Conservation (phyloP, 2,329 filamentous ascomycete species). For the Alternaria conjuncta region DNA sequence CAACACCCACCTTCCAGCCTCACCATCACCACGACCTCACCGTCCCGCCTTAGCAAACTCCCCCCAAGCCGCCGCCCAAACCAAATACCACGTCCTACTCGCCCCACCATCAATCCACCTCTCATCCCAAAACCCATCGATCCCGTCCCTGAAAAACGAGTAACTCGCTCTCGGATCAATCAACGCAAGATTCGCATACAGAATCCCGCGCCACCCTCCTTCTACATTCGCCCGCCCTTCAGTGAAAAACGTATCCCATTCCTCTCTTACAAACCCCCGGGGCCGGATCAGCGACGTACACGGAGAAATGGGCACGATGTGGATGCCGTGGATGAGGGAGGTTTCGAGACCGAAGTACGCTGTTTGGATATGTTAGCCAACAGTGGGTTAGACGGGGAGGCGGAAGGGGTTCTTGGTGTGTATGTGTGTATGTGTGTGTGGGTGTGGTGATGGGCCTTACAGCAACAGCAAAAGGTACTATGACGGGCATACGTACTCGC, state of each 20-base stretch:
- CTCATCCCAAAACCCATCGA: slow-evolving; percentile 64
- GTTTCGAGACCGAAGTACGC: slow-evolving; percentile 73
- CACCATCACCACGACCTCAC: neutral
- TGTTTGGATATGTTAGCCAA: neutral
- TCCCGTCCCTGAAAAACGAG: slow-evolving; percentile 72
- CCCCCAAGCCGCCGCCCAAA: slow-evolving; percentile 38
- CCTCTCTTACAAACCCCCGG: slow-evolving; percentile 74
- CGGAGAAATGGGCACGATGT: slow-evolving; percentile 81
- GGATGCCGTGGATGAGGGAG: slow-evolving; percentile 78
- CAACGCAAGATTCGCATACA: slow-evolving; percentile 83
- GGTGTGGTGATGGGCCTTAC: neutral
- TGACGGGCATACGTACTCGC: slow-evolving; percentile 78
- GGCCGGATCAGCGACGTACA: slow-evolving; percentile 71
- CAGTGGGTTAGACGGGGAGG: too few relatives aligned
- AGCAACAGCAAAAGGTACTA: slow-evolving; percentile 51
- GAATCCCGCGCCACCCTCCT: slow-evolving; percentile 79
- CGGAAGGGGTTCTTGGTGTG: too few relatives aligned
- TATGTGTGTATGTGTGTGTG: neutral
- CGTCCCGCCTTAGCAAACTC: slow-evolving; percentile 17
- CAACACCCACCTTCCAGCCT: neutral
- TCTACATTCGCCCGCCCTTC: slow-evolving; percentile 62
- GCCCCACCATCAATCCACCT: slow-evolving; percentile 81
- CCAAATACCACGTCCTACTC: slow-evolving; percentile 42
- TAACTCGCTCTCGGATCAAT: slow-evolving; percentile 74
- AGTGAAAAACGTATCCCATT: slow-evolving; percentile 71